Evolutionary conservation across 192 early-diverging fungal genomes (phyloP).

Genomic region (Chytriomyces sp.): DNA sequence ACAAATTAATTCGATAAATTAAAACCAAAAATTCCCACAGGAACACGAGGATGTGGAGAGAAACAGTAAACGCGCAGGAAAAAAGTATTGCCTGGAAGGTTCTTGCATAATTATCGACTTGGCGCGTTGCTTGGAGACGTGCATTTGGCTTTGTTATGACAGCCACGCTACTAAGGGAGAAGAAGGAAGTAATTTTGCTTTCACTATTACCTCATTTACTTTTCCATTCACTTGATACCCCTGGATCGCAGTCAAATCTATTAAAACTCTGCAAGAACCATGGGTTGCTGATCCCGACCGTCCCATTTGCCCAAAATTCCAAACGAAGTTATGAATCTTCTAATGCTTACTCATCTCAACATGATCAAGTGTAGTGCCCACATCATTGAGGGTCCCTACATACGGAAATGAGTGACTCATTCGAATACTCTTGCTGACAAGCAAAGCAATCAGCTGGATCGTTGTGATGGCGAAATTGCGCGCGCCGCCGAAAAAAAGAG

Average conservation of each 20-base stretch:
- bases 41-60: conserved; percentile 6
- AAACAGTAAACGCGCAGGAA: conserved; percentile 26
- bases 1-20: background rate
- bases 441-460: background rate
- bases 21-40: background rate
- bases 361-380: conserved; percentile 53
- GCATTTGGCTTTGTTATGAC: conserved; percentile 58
- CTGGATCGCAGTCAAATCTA: conserved; percentile 53
- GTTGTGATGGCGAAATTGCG: background rate
- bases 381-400: conserved; percentile 41
- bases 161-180: conserved; percentile 28
- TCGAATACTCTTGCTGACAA: conserved; percentile 10
- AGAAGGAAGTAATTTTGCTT: conserved; percentile 27
- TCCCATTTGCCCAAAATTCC: conserved; percentile 24
- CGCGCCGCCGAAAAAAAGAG: conserved; percentile 5
- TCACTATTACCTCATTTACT: background rate
- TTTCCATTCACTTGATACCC: background rate
- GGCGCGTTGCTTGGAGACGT: conserved; percentile 50
- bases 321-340: conserved; percentile 42
- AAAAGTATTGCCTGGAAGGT: conserved; percentile 7
- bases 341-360: conserved; percentile 44
- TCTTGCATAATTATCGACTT: conserved; percentile 32
- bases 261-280: conserved; percentile 44
- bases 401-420: conserved; percentile 44
- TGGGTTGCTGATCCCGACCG: conserved; percentile 35